phyloP scores from a whole-genome alignment of 805 yeast genomes.

The Maudiozyma serrabonitensis region DNA sequence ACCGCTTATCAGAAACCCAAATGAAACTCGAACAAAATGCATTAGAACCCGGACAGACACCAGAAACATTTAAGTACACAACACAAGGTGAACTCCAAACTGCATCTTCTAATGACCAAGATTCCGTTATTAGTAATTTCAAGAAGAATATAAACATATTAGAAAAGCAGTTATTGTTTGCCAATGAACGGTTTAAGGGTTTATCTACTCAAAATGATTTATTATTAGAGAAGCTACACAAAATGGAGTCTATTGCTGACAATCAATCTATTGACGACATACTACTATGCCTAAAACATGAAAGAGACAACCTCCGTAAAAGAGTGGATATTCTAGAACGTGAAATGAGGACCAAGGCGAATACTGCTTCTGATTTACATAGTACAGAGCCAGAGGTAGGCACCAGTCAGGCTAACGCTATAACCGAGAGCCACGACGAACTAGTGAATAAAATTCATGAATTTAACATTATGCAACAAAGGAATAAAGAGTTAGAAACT shows the following conservation, averaged over 20 bases:
- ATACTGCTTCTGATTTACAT: background rate
- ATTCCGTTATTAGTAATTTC: background rate
- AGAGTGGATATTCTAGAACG: constrained; percentile 1
- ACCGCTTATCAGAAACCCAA: background rate
- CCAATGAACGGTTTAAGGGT: constrained; percentile 37
- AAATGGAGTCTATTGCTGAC: no score
- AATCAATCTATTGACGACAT: background rate
- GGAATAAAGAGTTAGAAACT: background rate
- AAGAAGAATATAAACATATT: background rate
- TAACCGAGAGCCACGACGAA: background rate
- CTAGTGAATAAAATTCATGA: background rate
- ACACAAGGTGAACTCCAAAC: no score
- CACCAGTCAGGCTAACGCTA: background rate
- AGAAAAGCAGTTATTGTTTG: background rate
- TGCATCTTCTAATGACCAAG: background rate
- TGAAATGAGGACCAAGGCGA: background rate
- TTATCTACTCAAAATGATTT: constrained; percentile 59
- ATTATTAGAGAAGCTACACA: constrained; percentile 35
- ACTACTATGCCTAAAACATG: constrained; percentile 7
- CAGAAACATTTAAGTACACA: no score
- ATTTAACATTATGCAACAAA: constrained; percentile 5
- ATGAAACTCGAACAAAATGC: background rate
- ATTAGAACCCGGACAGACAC: background rate
- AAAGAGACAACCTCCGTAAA: constrained; percentile 4
- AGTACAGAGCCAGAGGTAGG: no score